A percentile compares a stretch with the other conserved stretches of the same genome.
These are phyloP conservation scores for Auriculariales sp. DNA, from an alignment of 768 basidiomycete species.

Conservation along the genomic window DNA sequence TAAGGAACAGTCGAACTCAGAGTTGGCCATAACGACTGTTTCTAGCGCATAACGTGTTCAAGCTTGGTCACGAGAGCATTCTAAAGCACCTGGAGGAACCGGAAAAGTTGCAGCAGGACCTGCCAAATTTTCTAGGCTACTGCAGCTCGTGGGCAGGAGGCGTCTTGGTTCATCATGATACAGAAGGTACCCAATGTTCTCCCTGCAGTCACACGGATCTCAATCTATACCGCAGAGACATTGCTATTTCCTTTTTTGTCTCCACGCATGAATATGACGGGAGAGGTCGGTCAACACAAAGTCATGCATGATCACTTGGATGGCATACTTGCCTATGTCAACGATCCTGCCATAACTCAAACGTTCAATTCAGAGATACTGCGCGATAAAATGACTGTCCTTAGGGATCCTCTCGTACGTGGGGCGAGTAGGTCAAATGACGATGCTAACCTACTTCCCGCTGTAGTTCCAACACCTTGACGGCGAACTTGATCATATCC, in stretches of 20 bases:
- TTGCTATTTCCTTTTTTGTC: constrained; percentile 23
- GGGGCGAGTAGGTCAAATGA: neutral
- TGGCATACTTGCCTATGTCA: constrained; percentile 13
- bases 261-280: constrained; percentile 23
- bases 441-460: neutral
- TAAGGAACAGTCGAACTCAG: too few species aligned
- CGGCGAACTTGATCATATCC: constrained; percentile 22
- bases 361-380: constrained; percentile 18
- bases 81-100: constrained; percentile 20
- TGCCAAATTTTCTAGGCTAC: constrained; percentile 26
- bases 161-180: constrained; percentile 22
- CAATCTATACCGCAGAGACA: constrained; percentile 9
- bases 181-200: constrained; percentile 14
- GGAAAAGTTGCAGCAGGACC: constrained; percentile 20
- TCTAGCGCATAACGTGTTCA: constrained; percentile 22
- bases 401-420: constrained; percentile 20
- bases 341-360: constrained; percentile 13
- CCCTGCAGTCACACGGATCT: neutral
- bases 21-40: too few species aligned
- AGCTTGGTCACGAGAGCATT: constrained; percentile 22
- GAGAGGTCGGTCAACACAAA: constrained; percentile 22
- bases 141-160: constrained; percentile 22
- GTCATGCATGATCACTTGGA: constrained; percentile 18
- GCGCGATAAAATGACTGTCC: constrained; percentile 14
- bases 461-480: constrained; percentile 21